Base-by-base conservation (phyloP, 176 grass and related monocot species). In the Zizania latifolia region DNA sequence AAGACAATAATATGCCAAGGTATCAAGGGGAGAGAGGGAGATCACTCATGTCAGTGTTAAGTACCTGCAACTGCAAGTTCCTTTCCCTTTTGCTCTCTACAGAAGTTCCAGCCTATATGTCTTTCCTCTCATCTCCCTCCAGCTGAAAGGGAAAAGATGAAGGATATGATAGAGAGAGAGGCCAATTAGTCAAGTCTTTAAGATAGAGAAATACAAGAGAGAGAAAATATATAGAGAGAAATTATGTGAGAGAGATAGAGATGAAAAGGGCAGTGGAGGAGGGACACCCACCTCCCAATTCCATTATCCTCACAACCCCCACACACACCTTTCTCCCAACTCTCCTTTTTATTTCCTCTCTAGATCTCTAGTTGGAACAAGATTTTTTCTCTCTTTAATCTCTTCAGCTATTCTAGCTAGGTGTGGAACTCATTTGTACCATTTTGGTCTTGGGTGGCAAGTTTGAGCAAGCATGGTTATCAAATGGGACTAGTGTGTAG, bases 271-370 rank as follows among this genome's bases (percentile, higher is more conserved):
- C 81, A 85, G 83, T 59, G 68, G 83, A 93, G 79, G 62, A 90
- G 63, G 93, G 85, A 90, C 86, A 78, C 77, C 85, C 79, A 90
- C 88, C 87, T 84, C 86, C 90, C 89, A 84, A 86, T 94, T 72
- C 81, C 88, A 89, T 93, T 87, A 97, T 93, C 88, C 81, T 83
- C 80, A 84, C 75, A 81, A 65, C 73, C 74, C 56, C 76, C 38
- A 40, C 39, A 36, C 62, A 71, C 30, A 36, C 51, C 86, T 84
- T 82, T 76, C 41, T 61, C 82, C 85, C 77, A 53, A 66, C 22
- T 74, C 31, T 70, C 57, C 41, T 48, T 81, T 88, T 75, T 57
- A 70, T 86, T 82, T 69, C 82, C 65, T 89, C 50, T 82, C 38
- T 81, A 65, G 22, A 86, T 84, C 72, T 80, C 58, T 71, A 38